Percentiles rank a stretch among this genome's conserved stretches.
phyloP scores from a whole-genome alignment of 1,284 basidiomycete genomes.

The Moniliella sp. region DNA sequence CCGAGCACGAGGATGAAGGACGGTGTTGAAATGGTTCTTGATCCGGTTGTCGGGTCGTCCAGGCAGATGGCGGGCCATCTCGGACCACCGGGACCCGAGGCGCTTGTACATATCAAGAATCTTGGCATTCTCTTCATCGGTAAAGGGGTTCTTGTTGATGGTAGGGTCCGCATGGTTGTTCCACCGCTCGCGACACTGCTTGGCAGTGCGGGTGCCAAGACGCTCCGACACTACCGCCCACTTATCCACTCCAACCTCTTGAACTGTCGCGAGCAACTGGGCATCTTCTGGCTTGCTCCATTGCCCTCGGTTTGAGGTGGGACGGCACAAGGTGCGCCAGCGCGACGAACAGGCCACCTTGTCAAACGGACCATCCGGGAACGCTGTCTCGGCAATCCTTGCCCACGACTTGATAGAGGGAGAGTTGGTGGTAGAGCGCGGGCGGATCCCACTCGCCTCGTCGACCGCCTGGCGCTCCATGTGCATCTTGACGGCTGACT shows the following conservation, averaged over 20 bases:
- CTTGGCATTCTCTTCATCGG: constrained; percentile 14
- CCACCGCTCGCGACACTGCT: constrained; percentile 28
- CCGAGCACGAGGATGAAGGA: too few species aligned
- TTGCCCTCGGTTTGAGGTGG: constrained; percentile 10
- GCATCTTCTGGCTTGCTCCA: constrained; percentile 17
- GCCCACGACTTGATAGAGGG: constrained; percentile 7
- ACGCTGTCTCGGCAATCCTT: constrained; percentile 5
- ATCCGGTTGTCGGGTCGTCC: constrained; percentile 27
- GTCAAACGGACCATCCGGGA: constrained; percentile 7
- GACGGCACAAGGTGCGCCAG: constrained; percentile 5
- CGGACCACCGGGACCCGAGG: constrained; percentile 20
- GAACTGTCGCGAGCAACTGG: constrained; percentile 9
- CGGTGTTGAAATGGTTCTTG: constrained; percentile 26
- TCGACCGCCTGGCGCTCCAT: too few species aligned
- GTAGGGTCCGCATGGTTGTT: constrained; percentile 24
- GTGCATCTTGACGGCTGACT: too few species aligned
- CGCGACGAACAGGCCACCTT: constrained; percentile 6
- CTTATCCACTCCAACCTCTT: constrained; percentile 14
- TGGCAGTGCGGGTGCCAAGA: constrained; percentile 14
- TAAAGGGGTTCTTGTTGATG: constrained; percentile 22
- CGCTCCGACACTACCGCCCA: constrained; percentile 21
- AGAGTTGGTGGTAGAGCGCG: too few species aligned
- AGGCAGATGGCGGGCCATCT: constrained; percentile 20
- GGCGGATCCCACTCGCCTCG: too few species aligned
- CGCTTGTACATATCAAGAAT: constrained; percentile 13